These are phyloP conservation scores for Bipolaris oryzae DNA, from an alignment of 2,329 filamentous ascomycete genomes.

Conservation along the genomic window DNA sequence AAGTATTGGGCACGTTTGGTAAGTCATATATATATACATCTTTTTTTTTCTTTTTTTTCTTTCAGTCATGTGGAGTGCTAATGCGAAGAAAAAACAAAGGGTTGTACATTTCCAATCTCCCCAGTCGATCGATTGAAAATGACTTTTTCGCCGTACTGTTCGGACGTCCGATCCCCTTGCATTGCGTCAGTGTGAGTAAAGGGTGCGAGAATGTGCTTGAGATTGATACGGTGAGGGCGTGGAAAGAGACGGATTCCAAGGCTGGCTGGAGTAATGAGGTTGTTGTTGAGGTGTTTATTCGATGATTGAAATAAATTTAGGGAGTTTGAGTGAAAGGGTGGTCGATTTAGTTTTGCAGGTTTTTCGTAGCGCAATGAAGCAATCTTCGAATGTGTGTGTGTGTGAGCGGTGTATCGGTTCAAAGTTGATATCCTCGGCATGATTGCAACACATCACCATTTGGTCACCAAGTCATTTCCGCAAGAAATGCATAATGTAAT, in stretches of 20 bases:
- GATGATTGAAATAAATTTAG: conserved; percentile 12
- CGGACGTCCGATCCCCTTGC: conserved; percentile 69
- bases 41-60: background rate
- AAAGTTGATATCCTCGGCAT: no score
- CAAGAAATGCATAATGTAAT: background rate
- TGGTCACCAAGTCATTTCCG: background rate
- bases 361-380: background rate
- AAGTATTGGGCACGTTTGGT: conserved; percentile 79
- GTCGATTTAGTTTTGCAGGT: background rate
- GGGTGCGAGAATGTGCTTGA: conserved; percentile 68
- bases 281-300: conserved; percentile 41
- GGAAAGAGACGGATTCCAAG: conserved; percentile 73
- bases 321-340: background rate
- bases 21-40: no score
- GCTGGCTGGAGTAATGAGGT: conserved; percentile 74
- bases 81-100: conserved; percentile 54
- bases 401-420: no score
- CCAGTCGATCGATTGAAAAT: conserved; percentile 63
- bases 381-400: no score
- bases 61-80: background rate
- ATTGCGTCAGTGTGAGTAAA: conserved; percentile 66
- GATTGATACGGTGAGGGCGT: conserved; percentile 77
- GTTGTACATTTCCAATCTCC: conserved; percentile 76
- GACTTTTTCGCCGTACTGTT: conserved; percentile 78
- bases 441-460: background rate